Base-by-base conservation (phyloP, 2,329 filamentous ascomycete genomes). In the Coniella lustricola region DNA sequence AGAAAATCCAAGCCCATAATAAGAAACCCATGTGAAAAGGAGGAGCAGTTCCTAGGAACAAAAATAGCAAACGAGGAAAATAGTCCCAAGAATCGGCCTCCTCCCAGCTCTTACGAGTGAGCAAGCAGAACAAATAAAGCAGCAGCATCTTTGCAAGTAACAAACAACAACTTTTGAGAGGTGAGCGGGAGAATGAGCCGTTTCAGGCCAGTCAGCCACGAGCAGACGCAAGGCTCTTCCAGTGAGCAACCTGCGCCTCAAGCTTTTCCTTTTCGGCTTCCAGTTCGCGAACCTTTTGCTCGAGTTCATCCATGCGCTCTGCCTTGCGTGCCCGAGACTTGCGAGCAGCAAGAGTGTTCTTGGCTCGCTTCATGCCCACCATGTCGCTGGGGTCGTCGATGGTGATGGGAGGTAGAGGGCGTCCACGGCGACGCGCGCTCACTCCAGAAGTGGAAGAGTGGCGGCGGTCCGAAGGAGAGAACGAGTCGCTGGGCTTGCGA, bases 281-380 rank as follows among this genome's bases (percentile, higher is more conserved):
- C 22, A 91, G 70, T 62, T 85, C 81, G 16, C 72, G 75, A 60
- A 95, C 90, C 60, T 79, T 75, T 18, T 77, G 76, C 71, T 94
- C 86, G 39, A 95, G 74, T 50, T 82, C 79, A 48, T 87, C 82
- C 53, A 91, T 75, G 57, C 84, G 79, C 63, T 85, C 76, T 49
- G 87, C 82, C 73, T 95, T 95, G 56, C 89, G 84, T 61, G 89
- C 84, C 45, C 91, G 84, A 51, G 90, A 95, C 71, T 95, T 95
- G 57, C 91, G 89, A 59, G 91, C 91, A 16, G 91, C 91, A 65
- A 94, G 79, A 8, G 90, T 95, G 67, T 96, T 97, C 57, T 90
- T 85, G 44, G 90, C 90, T 65, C 91, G 87, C 82, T 96, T 96
- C 75, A 90, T 79, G 17, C 88, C 89, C n/a, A 85, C 65, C 9